These are phyloP conservation scores for Acer yangbiense DNA, from an alignment of 345 rosid genomes.

Conservation along the genomic window DNA sequence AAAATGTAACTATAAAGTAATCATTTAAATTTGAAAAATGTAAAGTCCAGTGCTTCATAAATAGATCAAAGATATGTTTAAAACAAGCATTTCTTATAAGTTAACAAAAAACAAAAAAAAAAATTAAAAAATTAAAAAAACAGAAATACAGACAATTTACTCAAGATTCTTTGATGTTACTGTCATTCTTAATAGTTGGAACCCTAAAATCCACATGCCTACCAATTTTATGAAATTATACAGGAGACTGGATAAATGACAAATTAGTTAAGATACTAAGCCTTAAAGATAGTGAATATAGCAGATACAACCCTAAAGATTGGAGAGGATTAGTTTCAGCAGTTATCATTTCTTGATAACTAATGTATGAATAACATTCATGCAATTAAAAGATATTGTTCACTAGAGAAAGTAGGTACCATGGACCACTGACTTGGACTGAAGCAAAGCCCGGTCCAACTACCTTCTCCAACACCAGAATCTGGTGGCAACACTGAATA, in stretches of 20 bases:
- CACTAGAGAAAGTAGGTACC: slow-evolving; percentile 34
- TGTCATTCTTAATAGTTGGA: no score
- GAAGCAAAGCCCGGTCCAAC: slow-evolving; percentile 78
- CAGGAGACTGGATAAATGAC: background rate
- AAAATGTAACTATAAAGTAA: background rate
- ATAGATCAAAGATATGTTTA: background rate
- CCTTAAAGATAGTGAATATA: background rate
- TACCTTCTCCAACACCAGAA: slow-evolving; percentile 72
- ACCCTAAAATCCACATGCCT: background rate
- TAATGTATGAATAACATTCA: background rate
- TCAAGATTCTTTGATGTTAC: no score
- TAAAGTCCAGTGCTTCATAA: background rate
- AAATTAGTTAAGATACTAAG: background rate
- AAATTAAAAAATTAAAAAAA: no score
- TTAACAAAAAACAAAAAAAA: no score
- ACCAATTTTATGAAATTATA: background rate
- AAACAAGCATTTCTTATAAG: no score
- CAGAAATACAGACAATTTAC: no score
- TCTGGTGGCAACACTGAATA: slow-evolving; percentile 66
- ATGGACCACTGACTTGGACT: slow-evolving; percentile 67
- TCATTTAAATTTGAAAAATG: background rate
- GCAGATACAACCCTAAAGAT: background rate
- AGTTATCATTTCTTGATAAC: slow-evolving; percentile 4
- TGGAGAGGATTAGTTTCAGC: background rate
- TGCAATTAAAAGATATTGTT: background rate